Conservation (phyloP, 768 basidiomycete genomes). For the Auricularia cornea region DNA sequence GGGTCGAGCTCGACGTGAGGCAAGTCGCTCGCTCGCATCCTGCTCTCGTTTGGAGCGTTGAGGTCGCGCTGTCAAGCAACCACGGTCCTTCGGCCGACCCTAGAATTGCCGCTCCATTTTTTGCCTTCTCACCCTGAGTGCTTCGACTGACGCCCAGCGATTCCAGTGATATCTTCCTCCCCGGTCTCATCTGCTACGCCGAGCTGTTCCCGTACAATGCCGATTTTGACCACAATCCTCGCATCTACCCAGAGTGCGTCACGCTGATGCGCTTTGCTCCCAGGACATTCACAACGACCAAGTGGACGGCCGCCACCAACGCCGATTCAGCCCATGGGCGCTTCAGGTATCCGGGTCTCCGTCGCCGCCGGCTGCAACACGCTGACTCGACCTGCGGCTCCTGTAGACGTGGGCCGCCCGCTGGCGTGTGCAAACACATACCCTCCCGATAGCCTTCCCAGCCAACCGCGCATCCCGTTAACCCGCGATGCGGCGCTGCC, state of each 20-base stretch:
- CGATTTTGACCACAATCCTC: not conserved
- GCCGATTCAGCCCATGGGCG: not conserved
- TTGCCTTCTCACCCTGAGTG: constrained; percentile 1
- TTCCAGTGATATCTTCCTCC: constrained; percentile 49
- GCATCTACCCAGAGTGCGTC: not conserved
- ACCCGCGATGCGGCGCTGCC: not conserved
- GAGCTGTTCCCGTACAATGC: constrained; percentile 50
- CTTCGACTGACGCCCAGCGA: constrained; percentile 7
- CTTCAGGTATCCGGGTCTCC: not conserved
- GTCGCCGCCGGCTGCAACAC: not conserved
- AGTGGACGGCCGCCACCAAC: not conserved
- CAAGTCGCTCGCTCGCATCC: not conserved
- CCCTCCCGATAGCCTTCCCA: not conserved
- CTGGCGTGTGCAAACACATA: not conserved
- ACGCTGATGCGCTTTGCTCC: not conserved
- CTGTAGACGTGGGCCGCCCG: not conserved
- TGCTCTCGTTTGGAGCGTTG: not conserved
- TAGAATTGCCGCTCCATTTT: too few relatives aligned
- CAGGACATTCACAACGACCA: not conserved
- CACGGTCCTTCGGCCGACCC: too few relatives aligned
- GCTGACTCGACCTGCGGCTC: not conserved
- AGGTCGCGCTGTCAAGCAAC: not conserved
- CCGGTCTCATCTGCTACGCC: constrained; percentile 67
- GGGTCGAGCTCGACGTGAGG: not conserved
- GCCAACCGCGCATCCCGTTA: not conserved